Evolutionary conservation across 331 rosid species (phyloP), one percentile per base, ranked within the genome.

Genomic region (Malus hybrid): DNA sequence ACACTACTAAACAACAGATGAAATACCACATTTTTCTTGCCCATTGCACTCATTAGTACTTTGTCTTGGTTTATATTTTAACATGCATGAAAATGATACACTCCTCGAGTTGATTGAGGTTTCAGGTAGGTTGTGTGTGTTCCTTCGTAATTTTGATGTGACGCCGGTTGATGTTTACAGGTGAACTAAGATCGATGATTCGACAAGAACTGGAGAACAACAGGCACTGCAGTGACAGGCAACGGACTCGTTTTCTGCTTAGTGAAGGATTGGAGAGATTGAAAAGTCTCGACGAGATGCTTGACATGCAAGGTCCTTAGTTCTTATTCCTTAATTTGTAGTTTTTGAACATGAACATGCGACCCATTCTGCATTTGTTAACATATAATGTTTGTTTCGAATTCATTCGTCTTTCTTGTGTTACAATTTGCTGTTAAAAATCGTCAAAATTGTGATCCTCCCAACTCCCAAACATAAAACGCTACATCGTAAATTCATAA

Each of bases 181-280:
- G 63, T 72, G 97, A 91, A 78, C 76, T 91, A 80, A 83, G 87
- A 24, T 82, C 80, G 78, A 87, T 87, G 36, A 82, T 91, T 68
- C 84, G 97, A 69, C 89, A 83, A 69, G 97, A 89, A 82, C 76
- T 91, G 84, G 91, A 87, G 78, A 87, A 64, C 62, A 91, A 89
- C 86, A 67, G 88, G 68, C 78, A 84, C 73, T 84, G 95, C 87
- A 73, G 16, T 13, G 95, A 91, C 72, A 84, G 82, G 82, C 91
- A 77, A 71, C 83, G 85, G 79, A 87, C 86, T 75, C 95, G 91
- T 26, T 84, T 76, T 78, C 71, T 90, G 80, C 73, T 90, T 26
- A 85, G 96, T 19, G 93, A 90, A 48, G 96, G 96, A 74, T 65
- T 77, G 75, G 90, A 88, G 9, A 85, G 79, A 81, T 62, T 90